Percentiles rank a stretch among this genome's conserved stretches.
These are phyloP conservation scores for Piromyces sp. DNA, from an alignment of 192 early-diverging fungal species.

Conservation along the genomic window DNA sequence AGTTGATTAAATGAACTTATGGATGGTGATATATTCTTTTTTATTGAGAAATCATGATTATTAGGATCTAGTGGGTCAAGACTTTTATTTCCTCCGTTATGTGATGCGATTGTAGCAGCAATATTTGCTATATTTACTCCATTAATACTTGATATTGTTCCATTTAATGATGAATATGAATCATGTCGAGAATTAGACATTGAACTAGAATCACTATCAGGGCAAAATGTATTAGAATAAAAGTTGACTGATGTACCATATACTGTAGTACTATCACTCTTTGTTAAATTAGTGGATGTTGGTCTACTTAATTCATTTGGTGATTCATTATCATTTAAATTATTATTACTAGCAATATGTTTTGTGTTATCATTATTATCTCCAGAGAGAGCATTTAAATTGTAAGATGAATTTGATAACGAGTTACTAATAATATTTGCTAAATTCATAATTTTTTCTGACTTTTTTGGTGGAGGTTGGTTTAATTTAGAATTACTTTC, in stretches of 20 bases:
- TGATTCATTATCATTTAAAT: not conserved
- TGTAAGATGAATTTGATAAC: not conserved
- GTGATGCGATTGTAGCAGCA: not conserved
- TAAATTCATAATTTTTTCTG: not conserved
- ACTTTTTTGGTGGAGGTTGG: not conserved
- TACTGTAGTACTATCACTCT: not conserved
- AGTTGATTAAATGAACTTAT: not conserved
- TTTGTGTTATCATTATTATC: not conserved
- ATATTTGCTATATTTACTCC: not conserved
- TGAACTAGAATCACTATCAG: not conserved
- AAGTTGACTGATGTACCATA: not conserved
- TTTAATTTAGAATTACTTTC: too few species aligned
- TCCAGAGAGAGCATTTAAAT: not conserved
- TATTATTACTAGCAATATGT: not conserved
- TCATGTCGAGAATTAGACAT: not conserved
- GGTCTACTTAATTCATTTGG: not conserved
- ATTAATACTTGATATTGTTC: not conserved
- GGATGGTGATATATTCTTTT: not conserved
- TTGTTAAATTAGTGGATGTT: not conserved
- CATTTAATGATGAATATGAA: not conserved
- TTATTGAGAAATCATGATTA: not conserved
- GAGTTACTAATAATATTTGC: not conserved
- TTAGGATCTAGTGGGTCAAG: not conserved
- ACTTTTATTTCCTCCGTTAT: not conserved
- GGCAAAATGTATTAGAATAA: not conserved